Evolutionary conservation across 208 protist genomes (phyloP).

Genomic region (Novymonas esmeraldas): DNA sequence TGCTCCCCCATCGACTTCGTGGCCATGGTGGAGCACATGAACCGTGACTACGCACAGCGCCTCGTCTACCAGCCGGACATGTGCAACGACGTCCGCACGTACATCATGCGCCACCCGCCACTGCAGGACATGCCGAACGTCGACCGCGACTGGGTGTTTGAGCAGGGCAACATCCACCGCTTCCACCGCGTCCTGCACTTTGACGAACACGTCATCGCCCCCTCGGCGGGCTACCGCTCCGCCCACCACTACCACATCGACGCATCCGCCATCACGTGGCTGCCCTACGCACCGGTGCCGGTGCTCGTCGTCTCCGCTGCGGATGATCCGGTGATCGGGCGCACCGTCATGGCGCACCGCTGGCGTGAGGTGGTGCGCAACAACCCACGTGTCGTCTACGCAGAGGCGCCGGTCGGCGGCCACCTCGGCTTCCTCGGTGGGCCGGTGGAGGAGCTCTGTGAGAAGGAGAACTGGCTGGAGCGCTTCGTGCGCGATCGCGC

Average conservation of each 20-base stretch:
- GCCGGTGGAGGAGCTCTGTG: constrained; percentile 40
- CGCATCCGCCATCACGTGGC: constrained; percentile 42
- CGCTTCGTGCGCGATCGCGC: constrained; percentile 41
- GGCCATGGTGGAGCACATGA: constrained; percentile 53
- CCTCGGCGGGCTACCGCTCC: constrained; percentile 46
- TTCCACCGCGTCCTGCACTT: constrained; percentile 48
- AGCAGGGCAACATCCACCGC: constrained; percentile 30
- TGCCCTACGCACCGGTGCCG: constrained; percentile 48
- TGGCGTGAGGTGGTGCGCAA: constrained; percentile 40
- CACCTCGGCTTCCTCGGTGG: constrained; percentile 68
- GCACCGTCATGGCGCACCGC: constrained; percentile 37
- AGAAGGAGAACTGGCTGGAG: constrained; percentile 40
- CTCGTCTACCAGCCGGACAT: constrained; percentile 49
- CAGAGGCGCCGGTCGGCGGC: constrained; percentile 44
- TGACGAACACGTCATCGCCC: constrained; percentile 55
- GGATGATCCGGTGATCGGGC: constrained; percentile 63
- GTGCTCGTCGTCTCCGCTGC: constrained; percentile 38
- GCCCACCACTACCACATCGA: constrained; percentile 59
- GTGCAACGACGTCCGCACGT: constrained; percentile 43
- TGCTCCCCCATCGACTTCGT: constrained; percentile 57
- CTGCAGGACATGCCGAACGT: constrained; percentile 49
- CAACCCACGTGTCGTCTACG: constrained; percentile 56
- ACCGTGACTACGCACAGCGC: constrained; percentile 39
- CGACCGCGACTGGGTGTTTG: constrained; percentile 43
- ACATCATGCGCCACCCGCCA: constrained; percentile 44